A percentile compares a stretch with the other conserved stretches of the same genome.
Conservation (phyloP, 2,329 filamentous ascomycete genomes). For the Pyrenochaeta sp. region DNA sequence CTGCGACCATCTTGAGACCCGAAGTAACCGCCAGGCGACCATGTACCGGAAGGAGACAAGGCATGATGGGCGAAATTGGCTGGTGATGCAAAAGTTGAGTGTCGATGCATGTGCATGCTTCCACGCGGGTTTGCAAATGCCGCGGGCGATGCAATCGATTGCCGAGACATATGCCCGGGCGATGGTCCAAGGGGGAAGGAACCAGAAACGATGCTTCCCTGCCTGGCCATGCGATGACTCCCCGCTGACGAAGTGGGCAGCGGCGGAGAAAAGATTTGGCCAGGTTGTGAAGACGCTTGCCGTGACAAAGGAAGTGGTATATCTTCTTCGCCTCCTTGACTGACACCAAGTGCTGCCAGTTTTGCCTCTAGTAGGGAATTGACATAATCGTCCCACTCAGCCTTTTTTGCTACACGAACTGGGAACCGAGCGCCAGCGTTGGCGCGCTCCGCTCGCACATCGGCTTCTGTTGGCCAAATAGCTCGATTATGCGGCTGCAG, state of each 20-base stretch:
- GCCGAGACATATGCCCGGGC: slow-evolving; percentile 67
- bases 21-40: slow-evolving; percentile 53
- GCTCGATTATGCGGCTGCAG: slow-evolving; percentile 67
- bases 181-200: slow-evolving; percentile 66
- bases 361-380: slow-evolving; percentile 88
- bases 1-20: slow-evolving; percentile 50
- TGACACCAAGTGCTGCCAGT: slow-evolving; percentile 88
- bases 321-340: slow-evolving; percentile 74
- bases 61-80: slow-evolving; percentile 73
- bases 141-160: slow-evolving; percentile 75
- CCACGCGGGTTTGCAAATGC: slow-evolving; percentile 65
- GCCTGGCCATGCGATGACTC: slow-evolving; percentile 69
- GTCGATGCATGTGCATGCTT: slow-evolving; percentile 69
- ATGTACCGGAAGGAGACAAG: slow-evolving; percentile 59
- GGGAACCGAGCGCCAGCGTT: slow-evolving; percentile 58
- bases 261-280: slow-evolving; percentile 83
- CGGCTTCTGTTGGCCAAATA: slow-evolving; percentile 71
- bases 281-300: slow-evolving; percentile 74
- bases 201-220: slow-evolving; percentile 64
- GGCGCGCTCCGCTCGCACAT: slow-evolving; percentile 65
- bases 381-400: slow-evolving; percentile 81
- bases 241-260: slow-evolving; percentile 79
- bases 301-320: slow-evolving; percentile 70
- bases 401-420: slow-evolving; percentile 75
- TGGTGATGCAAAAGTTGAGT: slow-evolving; percentile 74